phyloP scores from a whole-genome alignment of 768 basidiomycete genomes.

The Pleurotus salmoneostramineus region DNA sequence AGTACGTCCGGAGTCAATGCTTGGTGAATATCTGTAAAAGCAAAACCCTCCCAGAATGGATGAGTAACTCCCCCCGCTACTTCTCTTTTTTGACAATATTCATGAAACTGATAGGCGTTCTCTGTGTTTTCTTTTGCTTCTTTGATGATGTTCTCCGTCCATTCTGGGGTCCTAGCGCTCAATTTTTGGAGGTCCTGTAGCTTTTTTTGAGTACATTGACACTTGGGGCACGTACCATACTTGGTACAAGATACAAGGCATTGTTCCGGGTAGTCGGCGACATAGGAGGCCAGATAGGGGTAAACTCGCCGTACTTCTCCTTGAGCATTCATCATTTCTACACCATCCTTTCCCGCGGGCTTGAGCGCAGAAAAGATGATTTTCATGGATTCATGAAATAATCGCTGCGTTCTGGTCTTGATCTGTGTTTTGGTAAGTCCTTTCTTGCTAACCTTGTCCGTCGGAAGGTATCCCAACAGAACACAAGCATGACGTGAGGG shows the following conservation, averaged over 20 bases:
- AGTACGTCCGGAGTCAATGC: slow-evolving; percentile 43
- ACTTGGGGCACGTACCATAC: slow-evolving; percentile 23
- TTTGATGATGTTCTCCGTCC: slow-evolving; percentile 14
- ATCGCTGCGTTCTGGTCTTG: slow-evolving; percentile 15
- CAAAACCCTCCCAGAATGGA: slow-evolving; percentile 40
- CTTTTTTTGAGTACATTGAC: slow-evolving; percentile 14
- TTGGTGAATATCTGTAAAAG: slow-evolving; percentile 32
- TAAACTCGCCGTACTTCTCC: slow-evolving; percentile 21
- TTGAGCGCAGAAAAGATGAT: slow-evolving; percentile 25
- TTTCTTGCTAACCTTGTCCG: slow-evolving; percentile 23
- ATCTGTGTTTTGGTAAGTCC: slow-evolving; percentile 7
- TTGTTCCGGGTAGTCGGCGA: slow-evolving; percentile 43
- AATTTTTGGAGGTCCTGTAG: slow-evolving; percentile 12
- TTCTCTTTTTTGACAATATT: background rate
- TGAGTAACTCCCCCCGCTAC: background rate
- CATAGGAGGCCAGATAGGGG: slow-evolving; percentile 35
- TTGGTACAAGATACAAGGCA: slow-evolving; percentile 26
- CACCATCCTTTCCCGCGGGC: slow-evolving; percentile 20
- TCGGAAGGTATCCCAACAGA: slow-evolving; percentile 34
- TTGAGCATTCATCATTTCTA: slow-evolving; percentile 27
- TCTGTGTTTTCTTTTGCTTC: slow-evolving; percentile 21
- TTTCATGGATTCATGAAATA: slow-evolving; percentile 34
- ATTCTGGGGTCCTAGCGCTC: background rate
- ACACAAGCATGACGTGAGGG: slow-evolving; percentile 26
- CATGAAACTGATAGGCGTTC: background rate